phyloP scores from a whole-genome alignment of 1,139 yeast genomes.

The Taphrina communis region DNA sequence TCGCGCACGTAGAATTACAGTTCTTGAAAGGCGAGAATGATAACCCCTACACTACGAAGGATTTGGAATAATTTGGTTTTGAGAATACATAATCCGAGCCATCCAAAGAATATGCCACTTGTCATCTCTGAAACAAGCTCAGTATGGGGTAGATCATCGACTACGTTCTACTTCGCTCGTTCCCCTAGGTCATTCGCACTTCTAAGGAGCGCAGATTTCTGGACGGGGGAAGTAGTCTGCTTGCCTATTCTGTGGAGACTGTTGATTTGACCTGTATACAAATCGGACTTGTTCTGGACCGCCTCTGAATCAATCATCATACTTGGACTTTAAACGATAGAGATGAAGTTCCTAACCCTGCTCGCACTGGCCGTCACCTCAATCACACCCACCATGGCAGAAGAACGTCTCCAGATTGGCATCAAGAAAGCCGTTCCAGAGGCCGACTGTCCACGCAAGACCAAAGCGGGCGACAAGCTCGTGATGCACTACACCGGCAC shows the following conservation, averaged over 20 bases:
- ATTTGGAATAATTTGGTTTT: neutral
- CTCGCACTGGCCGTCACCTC: slow-evolving; percentile 12
- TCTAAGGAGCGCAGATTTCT: no score
- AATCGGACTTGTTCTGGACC: no score
- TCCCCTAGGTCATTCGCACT: no score
- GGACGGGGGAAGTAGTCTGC: no score
- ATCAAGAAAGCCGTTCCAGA: slow-evolving; percentile 31
- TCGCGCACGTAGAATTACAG: slow-evolving; percentile 4
- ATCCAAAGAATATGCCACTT: neutral
- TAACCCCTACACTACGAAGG: slow-evolving; percentile 39
- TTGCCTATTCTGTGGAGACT: no score
- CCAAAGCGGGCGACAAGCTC: slow-evolving; percentile 90
- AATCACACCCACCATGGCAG: slow-evolving; percentile 13
- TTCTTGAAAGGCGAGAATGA: slow-evolving; percentile 36
- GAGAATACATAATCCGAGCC: neutral
- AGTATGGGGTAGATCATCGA: no score
- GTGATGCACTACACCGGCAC: slow-evolving; percentile 98
- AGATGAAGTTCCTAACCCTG: neutral
- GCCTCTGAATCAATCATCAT: neutral
- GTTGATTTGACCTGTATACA: no score
- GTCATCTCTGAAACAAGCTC: neutral
- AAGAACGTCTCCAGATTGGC: slow-evolving; percentile 36
- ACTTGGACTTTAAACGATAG: neutral
- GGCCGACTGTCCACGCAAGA: slow-evolving; percentile 50
- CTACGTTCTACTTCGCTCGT: no score